Evolutionary conservation across 768 basidiomycete species (phyloP).

Genomic region (Suillus hirtellus): DNA sequence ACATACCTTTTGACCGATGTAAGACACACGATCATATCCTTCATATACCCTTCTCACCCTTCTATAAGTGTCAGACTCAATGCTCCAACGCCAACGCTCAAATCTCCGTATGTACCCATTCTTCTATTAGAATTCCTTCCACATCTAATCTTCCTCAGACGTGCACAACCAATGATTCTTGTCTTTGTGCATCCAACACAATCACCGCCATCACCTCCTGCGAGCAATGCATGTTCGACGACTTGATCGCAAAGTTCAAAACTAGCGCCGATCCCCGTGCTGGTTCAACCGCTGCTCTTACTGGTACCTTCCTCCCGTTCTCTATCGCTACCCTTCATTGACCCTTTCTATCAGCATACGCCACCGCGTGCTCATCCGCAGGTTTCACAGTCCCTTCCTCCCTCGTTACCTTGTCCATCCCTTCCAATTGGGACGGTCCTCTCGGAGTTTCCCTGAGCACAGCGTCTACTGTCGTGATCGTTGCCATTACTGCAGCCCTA

Average conservation of each 20-base stretch:
- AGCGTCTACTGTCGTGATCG: constrained; percentile 44
- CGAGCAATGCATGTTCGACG: constrained; percentile 68
- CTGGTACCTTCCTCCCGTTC: constrained; percentile 40
- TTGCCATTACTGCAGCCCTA: constrained; percentile 45
- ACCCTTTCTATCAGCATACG: constrained; percentile 48
- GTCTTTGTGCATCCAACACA: constrained; percentile 53
- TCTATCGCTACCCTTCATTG: constrained; percentile 11
- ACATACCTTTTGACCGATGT: constrained; percentile 29
- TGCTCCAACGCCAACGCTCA: constrained; percentile 28
- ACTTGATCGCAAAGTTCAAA: constrained; percentile 51
- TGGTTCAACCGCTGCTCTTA: constrained; percentile 60
- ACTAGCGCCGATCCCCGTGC: constrained; percentile 50
- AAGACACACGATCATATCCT: constrained; percentile 13
- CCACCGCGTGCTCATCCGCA: constrained; percentile 42
- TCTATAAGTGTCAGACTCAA: constrained; percentile 23
- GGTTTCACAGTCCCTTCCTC: constrained; percentile 42
- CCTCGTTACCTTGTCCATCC: constrained; percentile 44
- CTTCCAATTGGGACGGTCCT: constrained; percentile 63
- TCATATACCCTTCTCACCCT: constrained; percentile 28
- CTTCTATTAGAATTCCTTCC: not conserved
- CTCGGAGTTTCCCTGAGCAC: constrained; percentile 46
- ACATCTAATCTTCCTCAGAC: constrained; percentile 33
- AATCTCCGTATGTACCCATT: constrained; percentile 25
- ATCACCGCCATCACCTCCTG: constrained; percentile 48
- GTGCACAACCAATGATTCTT: constrained; percentile 48